Conservation (phyloP, 2,329 filamentous ascomycete species). For the Cordyceps farinosa region DNA sequence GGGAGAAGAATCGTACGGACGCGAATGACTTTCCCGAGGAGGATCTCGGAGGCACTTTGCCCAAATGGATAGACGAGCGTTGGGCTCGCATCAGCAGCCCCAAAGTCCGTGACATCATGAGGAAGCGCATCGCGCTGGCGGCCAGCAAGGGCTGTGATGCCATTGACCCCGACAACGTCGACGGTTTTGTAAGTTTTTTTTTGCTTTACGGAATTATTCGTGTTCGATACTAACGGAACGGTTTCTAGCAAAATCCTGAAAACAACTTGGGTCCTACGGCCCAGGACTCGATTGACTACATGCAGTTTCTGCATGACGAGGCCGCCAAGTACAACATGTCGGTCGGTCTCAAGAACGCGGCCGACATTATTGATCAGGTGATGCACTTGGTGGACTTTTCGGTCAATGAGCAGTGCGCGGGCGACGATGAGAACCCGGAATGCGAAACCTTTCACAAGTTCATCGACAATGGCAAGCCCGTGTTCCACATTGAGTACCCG, state of each 20-base stretch:
- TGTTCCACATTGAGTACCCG: slow-evolving; percentile 72
- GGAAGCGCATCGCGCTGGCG: slow-evolving; percentile 55
- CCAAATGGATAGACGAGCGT: slow-evolving; percentile 63
- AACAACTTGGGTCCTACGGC: slow-evolving; percentile 59
- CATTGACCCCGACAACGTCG: slow-evolving; percentile 69
- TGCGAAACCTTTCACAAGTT: slow-evolving; percentile 57
- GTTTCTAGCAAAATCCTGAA: slow-evolving; percentile 45
- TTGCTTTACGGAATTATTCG: background rate
- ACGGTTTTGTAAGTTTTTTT: slow-evolving; percentile 52
- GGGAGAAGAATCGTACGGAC: slow-evolving; percentile 61
- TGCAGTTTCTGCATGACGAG: slow-evolving; percentile 56
- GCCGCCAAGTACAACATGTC: slow-evolving; percentile 54
- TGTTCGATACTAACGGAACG: background rate
- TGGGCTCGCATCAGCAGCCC: slow-evolving; percentile 60
- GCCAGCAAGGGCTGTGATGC: slow-evolving; percentile 61
- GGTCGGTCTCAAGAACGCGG: slow-evolving; percentile 67
- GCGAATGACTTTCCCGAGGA: slow-evolving; percentile 47
- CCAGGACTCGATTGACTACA: slow-evolving; percentile 53
- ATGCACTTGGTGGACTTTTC: slow-evolving; percentile 56
- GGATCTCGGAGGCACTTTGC: slow-evolving; percentile 56
- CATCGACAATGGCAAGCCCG: slow-evolving; percentile 58
- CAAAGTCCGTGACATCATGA: slow-evolving; percentile 64
- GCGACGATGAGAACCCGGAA: slow-evolving; percentile 56
- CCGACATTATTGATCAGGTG: slow-evolving; percentile 50
- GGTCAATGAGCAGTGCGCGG: slow-evolving; percentile 68